These are phyloP conservation scores for Suillus clintonianus DNA, from an alignment of 768 basidiomycete species.

Conservation along the genomic window DNA sequence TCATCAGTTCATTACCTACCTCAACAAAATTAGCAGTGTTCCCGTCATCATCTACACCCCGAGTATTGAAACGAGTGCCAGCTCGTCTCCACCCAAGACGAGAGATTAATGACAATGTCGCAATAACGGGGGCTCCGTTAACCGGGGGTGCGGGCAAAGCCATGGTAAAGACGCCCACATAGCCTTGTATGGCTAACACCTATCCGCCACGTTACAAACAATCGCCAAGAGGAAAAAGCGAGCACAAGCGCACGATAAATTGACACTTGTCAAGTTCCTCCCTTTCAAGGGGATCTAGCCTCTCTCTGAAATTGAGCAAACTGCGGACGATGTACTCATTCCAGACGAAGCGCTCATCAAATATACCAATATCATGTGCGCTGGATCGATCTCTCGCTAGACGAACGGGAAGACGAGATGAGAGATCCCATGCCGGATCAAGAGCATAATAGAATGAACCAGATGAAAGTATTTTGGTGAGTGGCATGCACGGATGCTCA, in stretches of 20 bases:
- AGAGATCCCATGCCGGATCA: constrained; percentile 86
- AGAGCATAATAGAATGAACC: constrained; percentile 93
- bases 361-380: constrained; percentile 54
- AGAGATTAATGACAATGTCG: constrained; percentile 80
- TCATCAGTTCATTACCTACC: constrained; percentile 41
- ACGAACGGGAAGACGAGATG: constrained; percentile 75
- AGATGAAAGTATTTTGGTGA: constrained; percentile 88
- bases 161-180: constrained; percentile 81
- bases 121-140: constrained; percentile 69
- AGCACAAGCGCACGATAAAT: constrained; percentile 66
- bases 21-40: constrained; percentile 97
- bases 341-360: constrained; percentile 91
- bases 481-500: constrained; percentile 88
- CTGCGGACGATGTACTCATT: constrained; percentile 89
- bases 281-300: constrained; percentile 68
- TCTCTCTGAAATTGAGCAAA: constrained; percentile 83
- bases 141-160: constrained; percentile 75
- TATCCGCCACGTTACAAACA: constrained; percentile 31
- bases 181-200: constrained; percentile 94
- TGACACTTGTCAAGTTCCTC: constrained; percentile 79
- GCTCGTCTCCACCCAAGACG: constrained; percentile 93
- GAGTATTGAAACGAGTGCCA: constrained; percentile 95
- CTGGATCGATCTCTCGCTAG: constrained; percentile 51
- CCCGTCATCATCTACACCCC: constrained; percentile 95
- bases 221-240: constrained; percentile 10